Evolutionary conservation across 2,329 filamentous ascomycete genomes (phyloP).

Genomic region (Botrytis elliptica): DNA sequence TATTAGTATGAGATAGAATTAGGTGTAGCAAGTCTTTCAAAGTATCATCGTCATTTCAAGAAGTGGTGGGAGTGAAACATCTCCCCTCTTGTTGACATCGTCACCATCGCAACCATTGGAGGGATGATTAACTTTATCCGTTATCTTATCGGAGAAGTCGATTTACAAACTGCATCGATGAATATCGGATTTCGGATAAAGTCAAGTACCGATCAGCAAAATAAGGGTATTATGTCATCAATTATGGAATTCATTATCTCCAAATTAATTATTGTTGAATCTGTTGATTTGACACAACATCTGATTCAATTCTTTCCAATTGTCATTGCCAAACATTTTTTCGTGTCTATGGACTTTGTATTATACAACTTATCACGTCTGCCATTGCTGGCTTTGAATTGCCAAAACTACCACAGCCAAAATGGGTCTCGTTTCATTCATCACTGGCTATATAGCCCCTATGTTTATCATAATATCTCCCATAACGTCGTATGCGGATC

Average conservation of each 20-base stretch:
- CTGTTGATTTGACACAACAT: not conserved
- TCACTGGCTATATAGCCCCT: constrained; percentile 59
- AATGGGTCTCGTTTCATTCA: constrained; percentile 36
- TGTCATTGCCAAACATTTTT: not conserved
- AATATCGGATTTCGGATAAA: not conserved
- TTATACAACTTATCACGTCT: constrained; percentile 11
- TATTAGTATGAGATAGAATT: not conserved
- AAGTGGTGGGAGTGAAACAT: not conserved
- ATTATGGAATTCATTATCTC: not conserved
- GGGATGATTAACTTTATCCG: not conserved
- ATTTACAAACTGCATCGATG: not conserved
- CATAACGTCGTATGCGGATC: constrained; percentile 64
- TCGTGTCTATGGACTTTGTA: constrained; percentile 13
- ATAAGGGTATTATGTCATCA: constrained; percentile 16
- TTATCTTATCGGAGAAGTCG: constrained; percentile 3
- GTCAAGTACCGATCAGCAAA: not conserved
- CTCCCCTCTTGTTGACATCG: constrained; percentile 10
- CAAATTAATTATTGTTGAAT: constrained; percentile 1
- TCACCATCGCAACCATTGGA: constrained; percentile 9
- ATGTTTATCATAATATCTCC: constrained; percentile 64
- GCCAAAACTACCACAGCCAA: constrained; percentile 20
- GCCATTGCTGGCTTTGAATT: constrained; percentile 14
- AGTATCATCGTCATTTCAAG: not conserved
- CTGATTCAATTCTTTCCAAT: constrained; percentile 10
- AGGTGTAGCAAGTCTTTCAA: not conserved